Percentiles rank a stretch among this genome's conserved stretches.
Conservation (phyloP, 257 asterid species). For the Solanum tarapatanum region DNA sequence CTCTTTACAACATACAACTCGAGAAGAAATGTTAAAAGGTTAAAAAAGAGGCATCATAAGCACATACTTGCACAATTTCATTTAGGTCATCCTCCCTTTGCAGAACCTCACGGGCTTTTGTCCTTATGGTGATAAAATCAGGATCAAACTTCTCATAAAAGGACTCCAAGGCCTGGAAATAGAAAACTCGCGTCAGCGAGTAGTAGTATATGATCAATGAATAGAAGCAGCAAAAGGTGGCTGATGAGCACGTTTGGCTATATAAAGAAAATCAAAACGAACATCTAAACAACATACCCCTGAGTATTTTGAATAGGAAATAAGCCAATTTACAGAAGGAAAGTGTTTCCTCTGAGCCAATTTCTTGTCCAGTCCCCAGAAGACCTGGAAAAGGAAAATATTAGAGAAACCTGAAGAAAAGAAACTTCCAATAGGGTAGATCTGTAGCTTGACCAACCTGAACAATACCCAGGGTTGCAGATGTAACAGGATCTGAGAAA, state of each 20-base stretch:
- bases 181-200: conserved; percentile 27
- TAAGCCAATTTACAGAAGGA: conserved; percentile 98
- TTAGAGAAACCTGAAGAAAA: conserved; percentile 2
- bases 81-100: conserved; percentile 94
- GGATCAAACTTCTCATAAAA: conserved; percentile 93
- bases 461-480: conserved; percentile 96
- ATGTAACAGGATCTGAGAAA: conserved; percentile 97
- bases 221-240: neutral
- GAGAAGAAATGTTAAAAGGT: neutral
- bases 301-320: conserved; percentile 90
- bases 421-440: neutral
- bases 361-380: conserved; percentile 98
- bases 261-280: neutral
- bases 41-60: neutral
- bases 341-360: conserved; percentile 94
- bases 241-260: neutral
- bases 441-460: conserved; percentile 39
- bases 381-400: conserved; percentile 42
- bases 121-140: conserved; percentile 88
- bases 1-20: neutral
- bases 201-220: neutral
- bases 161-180: conserved; percentile 83
- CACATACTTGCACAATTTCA: conserved; percentile 36
- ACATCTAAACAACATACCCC: conserved; percentile 37
- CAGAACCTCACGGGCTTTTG: conserved; percentile 97